Base-by-base conservation (phyloP, 2,329 filamentous ascomycete species). In the Hypocreales sp. region DNA sequence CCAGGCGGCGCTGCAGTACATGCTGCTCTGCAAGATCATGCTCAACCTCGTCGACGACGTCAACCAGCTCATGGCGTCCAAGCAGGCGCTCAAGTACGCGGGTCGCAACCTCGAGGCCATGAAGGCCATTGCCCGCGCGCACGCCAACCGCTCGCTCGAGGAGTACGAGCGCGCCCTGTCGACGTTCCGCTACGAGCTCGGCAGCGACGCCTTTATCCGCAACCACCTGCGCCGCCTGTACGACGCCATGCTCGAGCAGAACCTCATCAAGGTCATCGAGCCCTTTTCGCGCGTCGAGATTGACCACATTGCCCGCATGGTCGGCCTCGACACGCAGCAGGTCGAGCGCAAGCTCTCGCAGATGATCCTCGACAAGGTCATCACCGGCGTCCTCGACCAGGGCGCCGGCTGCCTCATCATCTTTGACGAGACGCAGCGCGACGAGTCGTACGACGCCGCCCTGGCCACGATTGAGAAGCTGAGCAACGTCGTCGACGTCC, bases 21-120 rank as follows among this genome's bases (percentile, higher is more conserved):
- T 98, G 90, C 72, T 98, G 29, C 75, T 98, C 20, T 95, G 90
- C 74, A 98, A 98, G 65, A 90, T 98, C 55, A 98, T 98, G 92
- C 69, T 98, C 42, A 98, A 98, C 59, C 67, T 92, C 22, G 83
- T 75, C 39, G 86, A 95, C 61, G 92, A 98, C 53, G 87, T 98
- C 52, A 92, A 87, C 58, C 74, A 79, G 48, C 72, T 98, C 40
- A 83, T 98, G 73, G 73, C 79, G 17, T 92, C 83, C 29, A 98
- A 98, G 68, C 86, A 94, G 55, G 90, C 92, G 21, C 73, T 92
- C 48, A 90, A 92, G 58, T 95, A 98, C 50, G 86, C 86, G 18
- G 84, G 87, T 43, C 83, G 87, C 58, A 90, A 83, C 49, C 73
- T 98, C 37, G 90, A 98, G 56, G 90, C 90, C 32, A 98, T 98